Evolutionary conservation across 257 asterid genomes (phyloP).

Genomic region (Henckelia pumila): DNA sequence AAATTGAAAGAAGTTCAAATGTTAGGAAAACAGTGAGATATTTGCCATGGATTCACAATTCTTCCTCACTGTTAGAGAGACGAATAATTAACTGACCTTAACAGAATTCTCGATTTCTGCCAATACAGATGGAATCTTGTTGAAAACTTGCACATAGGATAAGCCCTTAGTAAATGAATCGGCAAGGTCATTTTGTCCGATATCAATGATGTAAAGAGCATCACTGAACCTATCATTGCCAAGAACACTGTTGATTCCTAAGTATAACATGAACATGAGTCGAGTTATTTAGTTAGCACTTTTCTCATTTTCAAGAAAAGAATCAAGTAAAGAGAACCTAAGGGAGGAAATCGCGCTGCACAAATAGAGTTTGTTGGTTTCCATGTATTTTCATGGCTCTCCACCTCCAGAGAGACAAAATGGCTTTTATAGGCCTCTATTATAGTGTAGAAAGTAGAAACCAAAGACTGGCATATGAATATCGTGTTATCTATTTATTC

Average conservation of each 20-base stretch:
- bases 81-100: conserved; percentile 38
- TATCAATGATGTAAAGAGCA: conserved; percentile 80
- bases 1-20: background rate
- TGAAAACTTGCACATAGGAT: conserved; percentile 57
- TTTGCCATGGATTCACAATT: conserved; percentile 1
- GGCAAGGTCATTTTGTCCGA: conserved; percentile 85
- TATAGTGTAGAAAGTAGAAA: background rate
- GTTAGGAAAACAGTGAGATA: background rate
- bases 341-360: conserved; percentile 5
- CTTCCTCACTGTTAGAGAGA: background rate
- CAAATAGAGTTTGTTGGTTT: background rate
- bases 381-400: background rate
- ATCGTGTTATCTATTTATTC: background rate
- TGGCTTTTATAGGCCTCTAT: conserved; percentile 2
- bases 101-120: conserved; percentile 59
- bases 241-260: conserved; percentile 49
- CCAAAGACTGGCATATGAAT: background rate
- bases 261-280: conserved; percentile 11
- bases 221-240: conserved; percentile 47
- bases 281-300: background rate
- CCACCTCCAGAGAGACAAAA: background rate
- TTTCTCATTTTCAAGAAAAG: background rate
- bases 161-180: conserved; percentile 64
- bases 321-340: background rate
- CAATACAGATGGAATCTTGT: conserved; percentile 58